Conservation (phyloP, 2,329 filamentous ascomycete genomes). For the Fusarium anguioides region DNA sequence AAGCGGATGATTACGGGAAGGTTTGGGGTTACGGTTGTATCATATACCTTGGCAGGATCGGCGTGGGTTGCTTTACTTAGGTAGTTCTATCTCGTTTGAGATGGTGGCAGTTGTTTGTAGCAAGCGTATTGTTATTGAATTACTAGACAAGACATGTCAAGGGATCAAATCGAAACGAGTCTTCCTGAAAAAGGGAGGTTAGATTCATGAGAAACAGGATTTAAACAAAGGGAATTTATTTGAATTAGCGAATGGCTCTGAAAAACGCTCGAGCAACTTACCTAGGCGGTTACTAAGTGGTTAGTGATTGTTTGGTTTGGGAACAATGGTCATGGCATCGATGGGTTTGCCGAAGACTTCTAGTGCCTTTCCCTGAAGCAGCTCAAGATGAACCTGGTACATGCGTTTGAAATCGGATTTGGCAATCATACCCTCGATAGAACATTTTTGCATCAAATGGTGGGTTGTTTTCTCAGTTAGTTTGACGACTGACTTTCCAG, state of each 20-base stretch:
- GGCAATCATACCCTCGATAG: constrained; percentile 27
- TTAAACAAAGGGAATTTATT: constrained; percentile 7
- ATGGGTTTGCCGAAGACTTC: constrained; percentile 11
- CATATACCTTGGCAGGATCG: constrained; percentile 36
- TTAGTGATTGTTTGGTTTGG: neutral
- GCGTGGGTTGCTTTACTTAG: constrained; percentile 26
- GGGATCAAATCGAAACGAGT: neutral
- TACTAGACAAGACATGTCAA: constrained; percentile 17
- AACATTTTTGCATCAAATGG: constrained; percentile 20
- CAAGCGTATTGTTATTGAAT: constrained; percentile 36
- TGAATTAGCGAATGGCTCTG: neutral
- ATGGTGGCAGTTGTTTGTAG: constrained; percentile 24
- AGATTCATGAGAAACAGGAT: constrained; percentile 5
- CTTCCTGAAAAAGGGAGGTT: neutral
- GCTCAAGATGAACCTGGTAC: neutral
- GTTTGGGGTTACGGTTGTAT: constrained; percentile 28
- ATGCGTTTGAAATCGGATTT: constrained; percentile 2
- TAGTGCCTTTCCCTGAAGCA: neutral
- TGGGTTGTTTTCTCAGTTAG: constrained; percentile 31
- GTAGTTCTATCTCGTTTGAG: constrained; percentile 12
- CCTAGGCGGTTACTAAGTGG: neutral
- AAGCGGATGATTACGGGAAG: neutral
- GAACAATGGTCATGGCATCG: constrained; percentile 2
- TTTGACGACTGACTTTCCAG: constrained; percentile 27
- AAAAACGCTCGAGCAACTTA: neutral